These are phyloP conservation scores for Entomortierella lignicola DNA, from an alignment of 192 early-diverging fungal genomes.

Conservation along the genomic window DNA sequence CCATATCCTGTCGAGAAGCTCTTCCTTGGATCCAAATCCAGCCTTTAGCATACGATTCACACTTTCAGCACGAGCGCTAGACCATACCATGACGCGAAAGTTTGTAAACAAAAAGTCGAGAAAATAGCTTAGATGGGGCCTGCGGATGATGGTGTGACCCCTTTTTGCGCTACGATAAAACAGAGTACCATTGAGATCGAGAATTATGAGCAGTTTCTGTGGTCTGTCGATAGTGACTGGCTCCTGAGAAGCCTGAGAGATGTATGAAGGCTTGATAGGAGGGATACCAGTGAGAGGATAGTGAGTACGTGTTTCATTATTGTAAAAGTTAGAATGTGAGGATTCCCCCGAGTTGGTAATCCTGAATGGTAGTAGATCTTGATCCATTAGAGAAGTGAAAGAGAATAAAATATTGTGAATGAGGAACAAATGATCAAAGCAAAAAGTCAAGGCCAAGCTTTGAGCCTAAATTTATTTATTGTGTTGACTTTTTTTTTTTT, in stretches of 20 bases:
- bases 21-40: conserved; percentile 51
- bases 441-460: no score
- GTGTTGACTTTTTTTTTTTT: background rate
- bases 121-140: conserved; percentile 67
- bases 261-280: conserved; percentile 21
- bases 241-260: background rate
- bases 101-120: conserved; percentile 63
- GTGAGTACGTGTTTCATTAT: conserved; percentile 11
- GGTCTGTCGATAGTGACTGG: background rate
- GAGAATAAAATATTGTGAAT: no score
- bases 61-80: conserved; percentile 67
- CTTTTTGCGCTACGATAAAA: conserved; percentile 52
- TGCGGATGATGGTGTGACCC: conserved; percentile 26
- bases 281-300: conserved; percentile 31
- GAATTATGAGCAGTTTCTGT: conserved; percentile 64
- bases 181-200: conserved; percentile 80
- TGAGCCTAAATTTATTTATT: no score
- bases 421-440: no score
- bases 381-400: no score
- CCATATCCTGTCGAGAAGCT: conserved; percentile 65
- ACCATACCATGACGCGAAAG: conserved; percentile 83
- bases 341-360: no score
- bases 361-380: no score
- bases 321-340: background rate
- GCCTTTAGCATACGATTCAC: conserved; percentile 66